Percentiles rank a stretch among this genome's conserved stretches.
Conservation (phyloP, 108 stramenopile genomes). For the Cyclotella baltica region DNA sequence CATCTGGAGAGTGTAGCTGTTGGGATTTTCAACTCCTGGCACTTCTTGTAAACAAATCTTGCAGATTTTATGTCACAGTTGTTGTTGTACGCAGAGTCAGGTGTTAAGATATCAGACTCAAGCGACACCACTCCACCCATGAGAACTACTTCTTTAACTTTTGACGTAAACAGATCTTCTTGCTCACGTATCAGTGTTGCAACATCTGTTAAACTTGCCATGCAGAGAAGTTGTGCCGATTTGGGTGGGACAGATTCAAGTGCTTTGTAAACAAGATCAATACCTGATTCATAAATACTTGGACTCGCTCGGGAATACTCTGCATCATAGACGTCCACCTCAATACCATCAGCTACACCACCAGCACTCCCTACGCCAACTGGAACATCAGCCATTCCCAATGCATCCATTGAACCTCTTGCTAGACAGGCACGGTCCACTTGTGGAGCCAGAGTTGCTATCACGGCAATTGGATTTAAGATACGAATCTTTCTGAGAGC, state of each 20-base stretch:
- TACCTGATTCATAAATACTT: constrained; percentile 47
- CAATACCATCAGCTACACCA: constrained; percentile 37
- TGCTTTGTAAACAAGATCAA: constrained; percentile 42
- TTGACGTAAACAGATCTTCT: constrained; percentile 49
- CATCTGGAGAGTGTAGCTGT: constrained; percentile 52
- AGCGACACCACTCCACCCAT: constrained; percentile 51
- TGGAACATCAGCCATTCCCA: constrained; percentile 57
- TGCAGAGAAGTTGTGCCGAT: constrained; percentile 45
- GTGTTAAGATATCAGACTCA: constrained; percentile 41
- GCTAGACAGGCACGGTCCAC: constrained; percentile 45
- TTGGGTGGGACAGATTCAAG: constrained; percentile 49
- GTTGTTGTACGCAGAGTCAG: constrained; percentile 58
- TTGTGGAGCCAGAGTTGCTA: constrained; percentile 49
- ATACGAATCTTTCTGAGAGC: constrained; percentile 41
- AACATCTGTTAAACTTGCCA: constrained; percentile 53
- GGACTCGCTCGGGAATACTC: constrained; percentile 48
- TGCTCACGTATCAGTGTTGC: constrained; percentile 46
- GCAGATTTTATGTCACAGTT: constrained; percentile 50
- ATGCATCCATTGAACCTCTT: constrained; percentile 46
- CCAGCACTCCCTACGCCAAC: constrained; percentile 54
- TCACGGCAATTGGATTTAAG: constrained; percentile 54
- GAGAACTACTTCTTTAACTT: constrained; percentile 56
- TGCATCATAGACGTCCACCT: constrained; percentile 53
- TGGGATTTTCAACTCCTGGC: constrained; percentile 52
- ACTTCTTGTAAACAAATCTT: constrained; percentile 47